A percentile compares a stretch with the other conserved stretches of the same genome.
Conservation (phyloP, 352 stramenopile genomes). For the Globisporangium acanthophoron region DNA sequence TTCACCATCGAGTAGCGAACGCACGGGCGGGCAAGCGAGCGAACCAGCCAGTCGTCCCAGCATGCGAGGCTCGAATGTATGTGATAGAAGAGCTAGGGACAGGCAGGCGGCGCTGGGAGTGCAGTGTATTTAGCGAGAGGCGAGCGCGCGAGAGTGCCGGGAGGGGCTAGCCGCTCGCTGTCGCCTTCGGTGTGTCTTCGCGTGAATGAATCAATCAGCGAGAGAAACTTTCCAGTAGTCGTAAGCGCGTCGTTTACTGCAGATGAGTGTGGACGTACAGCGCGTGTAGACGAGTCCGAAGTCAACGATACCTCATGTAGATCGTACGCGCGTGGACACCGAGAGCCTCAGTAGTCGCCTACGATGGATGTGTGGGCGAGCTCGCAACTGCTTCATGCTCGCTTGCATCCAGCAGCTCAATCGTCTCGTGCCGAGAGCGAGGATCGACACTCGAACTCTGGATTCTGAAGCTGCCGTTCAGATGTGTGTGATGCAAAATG, state of each 20-base stretch:
- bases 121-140: not conserved
- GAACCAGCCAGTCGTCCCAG: not conserved
- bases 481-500: too few species aligned
- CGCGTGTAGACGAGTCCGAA: not conserved
- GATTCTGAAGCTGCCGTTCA: too few species aligned
- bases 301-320: too few species aligned
- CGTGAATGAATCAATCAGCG: not conserved
- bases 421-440: too few species aligned
- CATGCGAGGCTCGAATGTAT: not conserved
- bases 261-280: not conserved
- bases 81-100: slow-evolving; percentile 4
- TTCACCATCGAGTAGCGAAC: slow-evolving; percentile 73
- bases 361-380: too few species aligned
- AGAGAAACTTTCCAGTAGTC: not conserved
- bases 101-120: not conserved
- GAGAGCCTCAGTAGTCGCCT: too few species aligned
- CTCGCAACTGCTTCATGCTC: too few species aligned
- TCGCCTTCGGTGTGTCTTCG: not conserved
- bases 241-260: not conserved
- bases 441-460: too few species aligned
- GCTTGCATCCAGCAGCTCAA: too few species aligned
- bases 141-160: not conserved
- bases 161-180: not conserved
- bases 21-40: too few species aligned
- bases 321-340: too few species aligned